Base-by-base conservation (phyloP, 164 flowering plant genomes). In the Magnolia officinalis region DNA sequence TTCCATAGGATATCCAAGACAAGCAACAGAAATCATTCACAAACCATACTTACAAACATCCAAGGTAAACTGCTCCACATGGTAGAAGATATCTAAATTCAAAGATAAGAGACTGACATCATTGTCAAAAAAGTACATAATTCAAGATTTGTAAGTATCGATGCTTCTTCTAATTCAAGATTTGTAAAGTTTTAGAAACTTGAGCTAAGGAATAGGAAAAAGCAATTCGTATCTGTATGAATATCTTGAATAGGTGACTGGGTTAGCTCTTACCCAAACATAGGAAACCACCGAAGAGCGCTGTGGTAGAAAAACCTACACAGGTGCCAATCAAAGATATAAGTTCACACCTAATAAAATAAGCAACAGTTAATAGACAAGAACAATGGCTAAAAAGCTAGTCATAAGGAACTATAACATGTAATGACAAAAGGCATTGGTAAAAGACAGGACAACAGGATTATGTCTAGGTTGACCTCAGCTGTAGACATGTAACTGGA, bases 281-380 rank as follows among this genome's bases (percentile, higher is more conserved):
- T 75, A 63, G 99, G 98, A 82, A 96, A 93, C 97, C 97, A 96
- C 68, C 78, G 83, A 50, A 96, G 95, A 80, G 98, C 99, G 86
- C 97, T 96, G 68, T 96, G 99, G 78, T 96, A 96, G 88, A 96
- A 96, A 82, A 93, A 96, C 88, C 98, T 93, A 89, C 87, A 89
- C 45, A 55, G 55, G 77, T 6, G 65, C 29, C 65, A 67, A 74
- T 50, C 20, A 75, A 24, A 67, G 64, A 31, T 65, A 23, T 24
- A 49, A 72, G 23, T 21, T 77, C 19, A 19, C 72, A 71, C n/a
- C 64, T 64, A 49, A 66, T 61, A 21, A 70, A 63, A 31, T 20
- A 65, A 14, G 6, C 19, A 14, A 8, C n/a, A 70, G 6, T 67
- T 29, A 19, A 64, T 8, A 13, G 19, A 67, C 70, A 67, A 67